Conservation (phyloP, 768 basidiomycete genomes). For the Hysterangium stoloniferum region DNA sequence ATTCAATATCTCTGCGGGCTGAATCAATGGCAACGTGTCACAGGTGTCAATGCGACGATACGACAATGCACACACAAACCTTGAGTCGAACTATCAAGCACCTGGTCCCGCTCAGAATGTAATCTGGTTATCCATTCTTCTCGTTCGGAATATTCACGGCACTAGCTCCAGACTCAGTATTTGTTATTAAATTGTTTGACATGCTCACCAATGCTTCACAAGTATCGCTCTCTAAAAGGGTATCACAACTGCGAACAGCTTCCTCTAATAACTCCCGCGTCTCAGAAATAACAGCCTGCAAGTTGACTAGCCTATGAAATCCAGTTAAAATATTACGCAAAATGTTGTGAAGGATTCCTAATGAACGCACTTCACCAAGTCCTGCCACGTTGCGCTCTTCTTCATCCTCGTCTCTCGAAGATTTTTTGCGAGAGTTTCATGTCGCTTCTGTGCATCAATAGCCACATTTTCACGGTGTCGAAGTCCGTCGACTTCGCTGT, state of each 20-base stretch:
- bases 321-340: background rate
- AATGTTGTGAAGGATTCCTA: too few species aligned
- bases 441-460: constrained; percentile 10
- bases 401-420: constrained; percentile 28
- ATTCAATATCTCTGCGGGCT: constrained; percentile 36
- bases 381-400: constrained; percentile 56
- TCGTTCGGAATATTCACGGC: constrained; percentile 61
- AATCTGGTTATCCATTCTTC: constrained; percentile 47
- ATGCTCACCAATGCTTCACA: constrained; percentile 18
- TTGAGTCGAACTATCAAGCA: constrained; percentile 36
- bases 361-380: constrained; percentile 57
- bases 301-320: constrained; percentile 30
- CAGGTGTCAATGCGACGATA: constrained; percentile 9
- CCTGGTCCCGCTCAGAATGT: constrained; percentile 32
- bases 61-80: constrained; percentile 31
- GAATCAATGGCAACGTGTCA: background rate
- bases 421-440: constrained; percentile 21
- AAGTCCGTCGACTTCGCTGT: constrained; percentile 14
- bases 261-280: constrained; percentile 28
- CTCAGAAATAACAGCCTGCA: constrained; percentile 34
- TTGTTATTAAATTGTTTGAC: background rate
- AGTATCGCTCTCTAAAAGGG: constrained; percentile 20
- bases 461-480: constrained; percentile 9
- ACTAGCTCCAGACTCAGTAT: constrained; percentile 34
- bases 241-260: constrained; percentile 27